Percentiles rank a stretch among this genome's conserved stretches.
Evolutionary conservation across 2,329 filamentous ascomycete species (phyloP).

Genomic region (Thelonectria discophora): DNA sequence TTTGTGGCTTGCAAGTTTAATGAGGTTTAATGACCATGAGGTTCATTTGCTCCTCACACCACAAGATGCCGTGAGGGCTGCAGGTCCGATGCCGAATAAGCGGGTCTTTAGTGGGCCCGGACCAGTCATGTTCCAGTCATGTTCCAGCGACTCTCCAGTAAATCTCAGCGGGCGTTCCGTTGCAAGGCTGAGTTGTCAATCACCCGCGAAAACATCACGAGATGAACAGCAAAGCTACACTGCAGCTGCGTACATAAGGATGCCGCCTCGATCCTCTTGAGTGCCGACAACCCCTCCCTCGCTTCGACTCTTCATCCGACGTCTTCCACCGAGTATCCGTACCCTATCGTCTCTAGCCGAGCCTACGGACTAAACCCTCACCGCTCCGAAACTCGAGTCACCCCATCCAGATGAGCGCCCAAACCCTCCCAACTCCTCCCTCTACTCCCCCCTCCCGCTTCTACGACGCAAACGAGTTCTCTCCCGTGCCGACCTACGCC

Average conservation of each 20-base stretch:
- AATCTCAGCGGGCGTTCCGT: not conserved
- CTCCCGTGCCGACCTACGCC: slow-evolving; percentile 33
- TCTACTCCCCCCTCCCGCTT: slow-evolving; percentile 1
- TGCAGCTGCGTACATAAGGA: not conserved
- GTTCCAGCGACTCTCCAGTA: not conserved
- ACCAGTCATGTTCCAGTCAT: not conserved
- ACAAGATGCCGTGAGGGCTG: not conserved
- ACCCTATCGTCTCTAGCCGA: too few species aligned
- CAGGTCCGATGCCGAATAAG: not conserved
- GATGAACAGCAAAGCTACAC: not conserved
- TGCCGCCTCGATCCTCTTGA: not conserved
- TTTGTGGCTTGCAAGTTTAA: too few species aligned
- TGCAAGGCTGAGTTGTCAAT: not conserved
- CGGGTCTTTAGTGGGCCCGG: not conserved
- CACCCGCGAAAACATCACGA: not conserved
- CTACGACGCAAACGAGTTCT: not conserved
- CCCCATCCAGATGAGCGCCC: slow-evolving; percentile 1
- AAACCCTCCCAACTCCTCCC: slow-evolving; percentile 17
- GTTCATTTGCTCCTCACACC: not conserved
- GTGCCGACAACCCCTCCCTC: too few species aligned
- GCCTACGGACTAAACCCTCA: too few species aligned
- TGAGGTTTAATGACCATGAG: too few species aligned
- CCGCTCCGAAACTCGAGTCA: not conserved
- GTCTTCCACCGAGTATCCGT: too few species aligned
- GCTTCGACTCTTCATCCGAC: too few species aligned